Evolutionary conservation across 2,329 filamentous ascomycete genomes (phyloP), one percentile per base, ranked within the genome.

Genomic region (Arthrobotrys conoides): DNA sequence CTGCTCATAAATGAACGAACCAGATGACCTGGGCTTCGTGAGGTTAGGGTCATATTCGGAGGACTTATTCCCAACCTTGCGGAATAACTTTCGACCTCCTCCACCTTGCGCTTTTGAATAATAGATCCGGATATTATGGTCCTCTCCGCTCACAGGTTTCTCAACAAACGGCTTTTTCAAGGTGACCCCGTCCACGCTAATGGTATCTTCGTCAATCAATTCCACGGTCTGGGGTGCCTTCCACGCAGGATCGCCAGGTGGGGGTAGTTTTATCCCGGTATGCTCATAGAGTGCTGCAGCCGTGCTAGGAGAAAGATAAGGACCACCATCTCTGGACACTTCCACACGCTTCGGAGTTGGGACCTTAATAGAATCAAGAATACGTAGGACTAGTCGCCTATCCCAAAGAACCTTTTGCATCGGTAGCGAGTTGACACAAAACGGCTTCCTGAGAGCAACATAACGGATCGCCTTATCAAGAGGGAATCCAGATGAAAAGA

Each of bases 381-480:
- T 92, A 71, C 89, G 90, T 20, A 99, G 88, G 82, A 96, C 98
- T 24, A 98, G 87, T 38, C 96, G 91, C 59, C 96, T 90, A 84
- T 99, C 96, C 96, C 96, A 99, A 2, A 99, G 87, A 5, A 99
- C 90, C 84, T 96, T 94, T 84, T 99, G 96, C 93, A 99, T 97
- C 0, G 94, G 93, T 51, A 99, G 87, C 84, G 99, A 95, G 83
- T 99, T 99, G 83, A 99, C 94, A 83, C 95, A 97, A 82, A 97
- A 98, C 0, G 96, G 96, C 83, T 97, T 97, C 71, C 96, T 91
- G 10, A 97, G 89, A 83, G 94, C 93, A 79, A 94, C 93, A 84
- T 99, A 99, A 38, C 94, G 93, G 82, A 99, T 97, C 4, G 96
- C 96, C 84, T 99, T 99, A 81, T 98, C 94, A 57, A 99, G 86